Evolutionary conservation across 2,329 filamentous ascomycete species (phyloP), one percentile per base, ranked within the genome.

Genomic region (Paracoccidioides brasiliensis): DNA sequence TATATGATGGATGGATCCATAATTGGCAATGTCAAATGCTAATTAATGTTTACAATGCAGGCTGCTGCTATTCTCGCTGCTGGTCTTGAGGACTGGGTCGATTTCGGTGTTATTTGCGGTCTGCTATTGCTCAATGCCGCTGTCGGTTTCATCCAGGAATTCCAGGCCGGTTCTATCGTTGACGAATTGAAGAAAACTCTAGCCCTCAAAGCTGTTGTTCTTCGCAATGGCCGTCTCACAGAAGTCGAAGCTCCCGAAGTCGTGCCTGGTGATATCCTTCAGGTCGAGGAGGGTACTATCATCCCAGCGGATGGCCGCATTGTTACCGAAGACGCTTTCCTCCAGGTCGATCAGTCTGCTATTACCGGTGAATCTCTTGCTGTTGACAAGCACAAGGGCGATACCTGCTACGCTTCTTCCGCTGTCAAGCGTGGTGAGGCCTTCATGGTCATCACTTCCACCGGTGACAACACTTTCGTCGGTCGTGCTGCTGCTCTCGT

Each of bases 311-410:
- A 95, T 72, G 89, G 89, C 63, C 85, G 85, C 62, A 85, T 95
- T 64, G 83, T 93, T 60, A 90, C 87, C 65, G 85, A 90, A 64
- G 83, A 85, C 69, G 85, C 87, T 58, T 90, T 89, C 77, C 80
- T 91, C 59, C 89, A 95, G 75, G 85, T 95, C 61, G 89, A 95
- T 72, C 90, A 95, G 77, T 94, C 89, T 58, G 83, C 88, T 70
- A 89, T 95, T 69, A 95, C 90, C 57, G 89, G 90, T 64, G 89
- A 95, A 75, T 95, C 90, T 61, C 83, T 95, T 58, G 88, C 89
- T 63, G 88, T 93, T 63, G 88, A 94, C 75, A 94, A 93, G 79
- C 84, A 88, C 76, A 81, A 83, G 69, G 81, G 81, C 60, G 90
- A 95, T 71, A 79, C 80, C 66, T 89, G 86, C 72, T 95, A 87